phyloP scores from a whole-genome alignment of 176 grass and related monocot species.

The Phoenix dactylifera region DNA sequence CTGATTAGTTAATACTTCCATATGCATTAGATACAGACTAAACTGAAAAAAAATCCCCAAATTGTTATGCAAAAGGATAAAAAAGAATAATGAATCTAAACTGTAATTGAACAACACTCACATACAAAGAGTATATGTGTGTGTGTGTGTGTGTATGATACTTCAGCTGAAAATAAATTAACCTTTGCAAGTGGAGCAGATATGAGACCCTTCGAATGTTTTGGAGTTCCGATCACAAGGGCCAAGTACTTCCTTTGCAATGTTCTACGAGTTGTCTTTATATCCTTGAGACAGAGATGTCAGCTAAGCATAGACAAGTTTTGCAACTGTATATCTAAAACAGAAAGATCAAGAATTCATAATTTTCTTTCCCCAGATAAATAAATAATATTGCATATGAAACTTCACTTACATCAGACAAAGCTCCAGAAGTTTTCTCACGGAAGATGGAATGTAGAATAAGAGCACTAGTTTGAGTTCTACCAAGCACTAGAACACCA shows the following conservation, averaged over 20 bases:
- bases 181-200: constrained; percentile 83
- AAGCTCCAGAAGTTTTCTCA: constrained; percentile 92
- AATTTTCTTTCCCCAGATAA: too few relatives aligned
- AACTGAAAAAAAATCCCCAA: too few relatives aligned
- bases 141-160: too few relatives aligned
- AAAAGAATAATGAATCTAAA: too few relatives aligned
- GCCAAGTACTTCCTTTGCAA: constrained; percentile 92
- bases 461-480: constrained; percentile 63
- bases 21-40: too few relatives aligned
- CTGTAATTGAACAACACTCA: too few relatives aligned
- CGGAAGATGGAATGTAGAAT: constrained; percentile 89
- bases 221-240: constrained; percentile 77
- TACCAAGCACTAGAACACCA: constrained; percentile 73
- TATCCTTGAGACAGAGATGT: constrained; percentile 19
- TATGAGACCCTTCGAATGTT: constrained; percentile 54
- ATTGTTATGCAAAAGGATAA: too few relatives aligned
- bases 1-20: too few relatives aligned
- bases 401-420: constrained; percentile 57
- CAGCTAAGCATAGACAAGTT: constrained; percentile 11
- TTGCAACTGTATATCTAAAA: too few relatives aligned
- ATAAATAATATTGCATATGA: neutral
- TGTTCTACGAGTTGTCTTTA: constrained; percentile 46
- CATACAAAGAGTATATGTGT: too few relatives aligned
- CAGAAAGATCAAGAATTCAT: too few relatives aligned
- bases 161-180: neutral